These are phyloP conservation scores for Pulveroboletus sp. DNA, from an alignment of 768 basidiomycete genomes.

Conservation along the genomic window DNA sequence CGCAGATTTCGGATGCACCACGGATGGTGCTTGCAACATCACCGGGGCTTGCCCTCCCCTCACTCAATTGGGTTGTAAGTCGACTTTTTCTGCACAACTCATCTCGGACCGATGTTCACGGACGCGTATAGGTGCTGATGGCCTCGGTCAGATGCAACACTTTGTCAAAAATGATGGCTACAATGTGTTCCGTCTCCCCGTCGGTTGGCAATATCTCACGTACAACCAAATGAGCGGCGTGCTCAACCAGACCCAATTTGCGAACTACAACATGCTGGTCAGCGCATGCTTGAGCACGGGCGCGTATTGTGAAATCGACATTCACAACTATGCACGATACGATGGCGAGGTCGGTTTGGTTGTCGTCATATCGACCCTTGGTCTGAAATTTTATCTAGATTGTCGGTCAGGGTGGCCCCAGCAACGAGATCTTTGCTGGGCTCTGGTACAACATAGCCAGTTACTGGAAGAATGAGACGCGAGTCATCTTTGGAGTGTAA, in stretches of 20 bases:
- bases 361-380: neutral
- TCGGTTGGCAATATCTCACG: conserved; percentile 55
- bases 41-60: conserved; percentile 44
- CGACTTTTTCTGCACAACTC: neutral
- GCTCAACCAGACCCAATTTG: conserved; percentile 42
- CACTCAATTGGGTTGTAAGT: conserved; percentile 39
- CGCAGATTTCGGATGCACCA: conserved; percentile 46
- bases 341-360: conserved; percentile 36
- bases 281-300: conserved; percentile 42
- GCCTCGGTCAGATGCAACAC: conserved; percentile 55
- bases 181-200: conserved; percentile 57
- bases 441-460: conserved; percentile 52
- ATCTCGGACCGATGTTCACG: neutral
- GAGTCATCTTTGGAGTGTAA: conserved; percentile 48
- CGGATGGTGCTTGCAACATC: conserved; percentile 40
- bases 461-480: conserved; percentile 40
- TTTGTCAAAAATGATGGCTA: conserved; percentile 52
- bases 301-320: conserved; percentile 52
- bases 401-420: conserved; percentile 61
- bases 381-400: conserved; percentile 34
- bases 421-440: conserved; percentile 48
- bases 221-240: conserved; percentile 36
- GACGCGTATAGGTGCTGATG: conserved; percentile 7
- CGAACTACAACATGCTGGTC: conserved; percentile 47
- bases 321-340: conserved; percentile 60